These are phyloP conservation scores for Myxozyma monticola DNA, from an alignment of 805 yeast genomes.

Conservation along the genomic window DNA sequence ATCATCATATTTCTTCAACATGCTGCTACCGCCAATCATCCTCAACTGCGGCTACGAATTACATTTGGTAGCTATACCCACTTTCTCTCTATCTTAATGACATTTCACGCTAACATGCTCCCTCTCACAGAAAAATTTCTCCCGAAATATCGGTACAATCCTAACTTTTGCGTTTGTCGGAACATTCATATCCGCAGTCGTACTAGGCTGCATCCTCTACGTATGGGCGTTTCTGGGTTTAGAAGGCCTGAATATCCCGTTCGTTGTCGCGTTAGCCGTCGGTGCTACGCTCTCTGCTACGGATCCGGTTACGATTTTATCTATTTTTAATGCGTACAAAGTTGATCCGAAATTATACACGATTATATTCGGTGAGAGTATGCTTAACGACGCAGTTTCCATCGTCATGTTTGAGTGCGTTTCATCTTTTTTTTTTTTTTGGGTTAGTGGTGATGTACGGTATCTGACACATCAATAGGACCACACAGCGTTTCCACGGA, in stretches of 20 bases:
- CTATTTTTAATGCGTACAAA: conserved; percentile 94
- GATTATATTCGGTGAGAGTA: conserved; percentile 93
- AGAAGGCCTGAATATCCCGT: conserved; percentile 82
- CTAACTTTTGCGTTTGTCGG: conserved; percentile 96
- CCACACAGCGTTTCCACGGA: conserved; percentile 95
- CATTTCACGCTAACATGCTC: too few relatives aligned
- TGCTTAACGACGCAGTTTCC: conserved; percentile 94
- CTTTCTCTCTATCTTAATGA: neutral
- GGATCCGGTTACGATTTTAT: conserved; percentile 94
- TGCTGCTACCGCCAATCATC: conserved; percentile 92
- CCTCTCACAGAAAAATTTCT: conserved; percentile 89
- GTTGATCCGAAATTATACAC: conserved; percentile 98
- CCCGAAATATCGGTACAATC: conserved; percentile 86
- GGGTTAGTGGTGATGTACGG: neutral
- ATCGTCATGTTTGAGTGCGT: conserved; percentile 88
- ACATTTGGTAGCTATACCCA: conserved; percentile 49
- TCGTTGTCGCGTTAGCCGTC: conserved; percentile 93
- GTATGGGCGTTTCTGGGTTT: conserved; percentile 90
- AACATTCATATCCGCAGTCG: conserved; percentile 87
- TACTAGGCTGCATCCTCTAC: conserved; percentile 79
- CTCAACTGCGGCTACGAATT: conserved; percentile 94
- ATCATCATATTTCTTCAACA: conserved; percentile 89
- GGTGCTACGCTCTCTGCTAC: conserved; percentile 98
- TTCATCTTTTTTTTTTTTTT: too few relatives aligned
- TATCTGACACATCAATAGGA: conserved; percentile 37